These are phyloP conservation scores for Rhododendron henanense DNA, from an alignment of 148 eudicot genomes.

Conservation along the genomic window DNA sequence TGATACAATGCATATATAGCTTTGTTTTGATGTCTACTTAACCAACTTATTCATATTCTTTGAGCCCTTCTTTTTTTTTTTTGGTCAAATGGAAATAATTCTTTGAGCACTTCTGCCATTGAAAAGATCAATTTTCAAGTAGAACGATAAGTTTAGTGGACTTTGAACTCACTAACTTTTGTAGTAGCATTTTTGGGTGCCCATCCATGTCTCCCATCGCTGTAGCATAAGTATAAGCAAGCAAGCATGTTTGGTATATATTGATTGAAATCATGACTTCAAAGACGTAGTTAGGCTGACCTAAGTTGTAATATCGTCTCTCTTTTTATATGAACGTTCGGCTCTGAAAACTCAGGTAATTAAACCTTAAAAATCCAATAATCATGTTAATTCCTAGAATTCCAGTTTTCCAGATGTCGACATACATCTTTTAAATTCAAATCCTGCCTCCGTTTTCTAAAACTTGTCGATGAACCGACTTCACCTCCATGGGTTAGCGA, in stretches of 20 bases:
- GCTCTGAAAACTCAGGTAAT: not conserved
- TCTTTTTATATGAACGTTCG: too few species aligned
- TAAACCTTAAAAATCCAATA: too few species aligned
- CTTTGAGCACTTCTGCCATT: not conserved
- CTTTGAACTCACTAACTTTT: not conserved
- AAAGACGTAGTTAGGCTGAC: not conserved
- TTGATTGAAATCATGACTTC: not conserved
- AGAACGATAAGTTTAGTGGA: not conserved
- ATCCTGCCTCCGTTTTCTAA: not conserved
- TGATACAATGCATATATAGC: not conserved
- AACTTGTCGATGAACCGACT: not conserved
- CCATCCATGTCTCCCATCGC: not conserved
- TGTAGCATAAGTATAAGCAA: not conserved
- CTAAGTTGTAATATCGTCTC: not conserved
- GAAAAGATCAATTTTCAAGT: not conserved
- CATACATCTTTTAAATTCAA: not conserved
- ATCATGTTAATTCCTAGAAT: not conserved
- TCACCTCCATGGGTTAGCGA: not conserved
- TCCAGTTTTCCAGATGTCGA: not conserved
- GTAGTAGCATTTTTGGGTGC: not conserved
- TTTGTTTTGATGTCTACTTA: not conserved
- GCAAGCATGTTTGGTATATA: not conserved
- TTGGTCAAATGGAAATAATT: not conserved
- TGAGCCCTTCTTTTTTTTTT: not conserved
- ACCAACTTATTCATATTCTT: not conserved